Evolutionary conservation across 108 stramenopile species (phyloP).

Genomic region (Fistulifera solaris): DNA sequence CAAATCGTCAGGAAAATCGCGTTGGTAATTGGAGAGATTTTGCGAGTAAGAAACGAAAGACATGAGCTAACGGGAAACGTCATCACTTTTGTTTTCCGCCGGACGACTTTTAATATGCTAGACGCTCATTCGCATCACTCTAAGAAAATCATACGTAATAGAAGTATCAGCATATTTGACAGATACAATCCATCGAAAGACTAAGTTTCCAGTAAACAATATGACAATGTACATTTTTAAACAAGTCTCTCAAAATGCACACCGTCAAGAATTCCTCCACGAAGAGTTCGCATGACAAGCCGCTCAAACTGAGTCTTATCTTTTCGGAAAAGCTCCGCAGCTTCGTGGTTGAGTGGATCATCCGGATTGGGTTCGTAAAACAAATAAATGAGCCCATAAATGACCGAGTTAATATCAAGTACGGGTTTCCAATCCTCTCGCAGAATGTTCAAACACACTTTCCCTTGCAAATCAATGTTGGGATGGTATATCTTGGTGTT

Average conservation of each 20-base stretch:
- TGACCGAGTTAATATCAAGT: conserved; percentile 96
- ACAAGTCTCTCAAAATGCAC: conserved; percentile 76
- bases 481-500: conserved; percentile 96
- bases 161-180: too few species aligned
- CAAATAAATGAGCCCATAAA: conserved; percentile 97
- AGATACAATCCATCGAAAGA: too few species aligned
- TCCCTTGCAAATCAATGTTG: conserved; percentile 97
- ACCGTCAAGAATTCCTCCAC: conserved; percentile 79
- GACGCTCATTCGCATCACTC: too few species aligned
- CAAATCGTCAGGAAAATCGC: conserved; percentile 66
- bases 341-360: conserved; percentile 99
- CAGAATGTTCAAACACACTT: conserved; percentile 95
- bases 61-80: background rate
- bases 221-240: conserved; percentile 10
- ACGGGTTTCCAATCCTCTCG: conserved; percentile 99
- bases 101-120: too few species aligned
- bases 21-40: conserved; percentile 89
- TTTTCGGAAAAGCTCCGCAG: conserved; percentile 93
- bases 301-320: conserved; percentile 81
- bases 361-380: conserved; percentile 99
- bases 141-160: too few species aligned
- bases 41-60: conserved; percentile 21
- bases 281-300: conserved; percentile 75
- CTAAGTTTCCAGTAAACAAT: too few species aligned
- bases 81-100: too few species aligned